These are phyloP conservation scores for Phytophthora vignae DNA, from an alignment of 352 stramenopile species.

Conservation along the genomic window DNA sequence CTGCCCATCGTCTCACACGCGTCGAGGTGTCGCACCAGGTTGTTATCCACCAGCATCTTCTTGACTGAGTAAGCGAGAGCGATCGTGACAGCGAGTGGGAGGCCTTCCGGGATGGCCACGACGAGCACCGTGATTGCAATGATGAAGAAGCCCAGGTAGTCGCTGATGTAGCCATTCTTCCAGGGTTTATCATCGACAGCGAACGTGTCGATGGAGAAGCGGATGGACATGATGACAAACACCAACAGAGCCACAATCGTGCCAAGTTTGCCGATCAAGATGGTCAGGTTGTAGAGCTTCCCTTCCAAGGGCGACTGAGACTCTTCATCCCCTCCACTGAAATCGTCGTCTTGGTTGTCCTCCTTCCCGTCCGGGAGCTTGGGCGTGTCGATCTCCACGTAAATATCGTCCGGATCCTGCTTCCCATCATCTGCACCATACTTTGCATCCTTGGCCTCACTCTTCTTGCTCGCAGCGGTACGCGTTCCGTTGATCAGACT, in stretches of 20 bases:
- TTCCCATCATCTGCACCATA: background rate
- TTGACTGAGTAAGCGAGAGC: conserved; percentile 77
- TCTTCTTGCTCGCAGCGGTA: background rate
- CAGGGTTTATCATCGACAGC: conserved; percentile 31
- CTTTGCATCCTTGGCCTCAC: background rate
- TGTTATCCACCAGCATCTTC: conserved; percentile 81
- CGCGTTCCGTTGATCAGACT: conserved; percentile 51
- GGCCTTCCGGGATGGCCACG: conserved; percentile 82
- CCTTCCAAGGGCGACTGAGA: conserved; percentile 53
- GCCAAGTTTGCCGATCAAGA: conserved; percentile 53
- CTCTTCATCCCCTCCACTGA: conserved; percentile 4
- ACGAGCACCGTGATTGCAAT: conserved; percentile 73
- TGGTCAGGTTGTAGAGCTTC: conserved; percentile 69
- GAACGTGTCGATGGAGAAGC: conserved; percentile 37
- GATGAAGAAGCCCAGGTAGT: conserved; percentile 68
- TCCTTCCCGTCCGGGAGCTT: background rate
- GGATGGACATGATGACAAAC: conserved; percentile 48
- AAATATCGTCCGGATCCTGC: conserved; percentile 4
- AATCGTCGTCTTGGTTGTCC: conserved; percentile 3
- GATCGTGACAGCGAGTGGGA: conserved; percentile 86
- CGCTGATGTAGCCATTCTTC: conserved; percentile 30
- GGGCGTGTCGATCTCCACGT: conserved; percentile 33
- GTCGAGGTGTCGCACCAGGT: conserved; percentile 72
- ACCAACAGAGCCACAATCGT: conserved; percentile 49
- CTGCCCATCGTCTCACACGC: conserved; percentile 90